phyloP scores from a whole-genome alignment of 805 yeast genomes.

The Yarrowia sp. region DNA sequence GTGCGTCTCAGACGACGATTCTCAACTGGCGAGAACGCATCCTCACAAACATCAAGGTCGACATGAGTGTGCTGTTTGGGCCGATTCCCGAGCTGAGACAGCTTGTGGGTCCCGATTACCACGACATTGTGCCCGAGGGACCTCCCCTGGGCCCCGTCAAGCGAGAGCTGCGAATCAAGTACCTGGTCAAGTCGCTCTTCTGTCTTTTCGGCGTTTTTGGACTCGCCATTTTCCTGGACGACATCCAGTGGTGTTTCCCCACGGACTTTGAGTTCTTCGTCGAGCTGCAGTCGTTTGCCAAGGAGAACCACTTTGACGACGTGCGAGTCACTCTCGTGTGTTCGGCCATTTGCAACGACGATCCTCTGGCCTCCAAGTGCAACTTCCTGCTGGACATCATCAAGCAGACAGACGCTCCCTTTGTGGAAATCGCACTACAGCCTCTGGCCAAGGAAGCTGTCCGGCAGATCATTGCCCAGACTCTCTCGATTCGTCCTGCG shows the following conservation, averaged over 20 bases:
- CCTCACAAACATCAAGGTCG: slow-evolving; percentile 43
- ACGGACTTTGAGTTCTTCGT: slow-evolving; percentile 35
- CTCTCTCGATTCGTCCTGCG: slow-evolving; percentile 26
- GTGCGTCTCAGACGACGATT: slow-evolving; percentile 41
- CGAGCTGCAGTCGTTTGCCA: slow-evolving; percentile 36
- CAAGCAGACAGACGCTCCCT: slow-evolving; percentile 25
- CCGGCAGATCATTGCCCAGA: slow-evolving; percentile 31
- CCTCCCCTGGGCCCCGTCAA: slow-evolving; percentile 36
- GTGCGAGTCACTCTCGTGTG: slow-evolving; percentile 35
- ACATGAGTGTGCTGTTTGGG: slow-evolving; percentile 44
- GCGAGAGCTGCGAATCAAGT: slow-evolving; percentile 45
- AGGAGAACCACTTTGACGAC: slow-evolving; percentile 34
- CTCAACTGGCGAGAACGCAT: slow-evolving; percentile 45
- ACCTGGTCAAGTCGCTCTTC: slow-evolving; percentile 45
- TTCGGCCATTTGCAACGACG: slow-evolving; percentile 31
- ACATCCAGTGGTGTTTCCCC: slow-evolving; percentile 46
- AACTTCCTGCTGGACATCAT: slow-evolving; percentile 21
- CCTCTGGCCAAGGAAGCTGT: slow-evolving; percentile 32
- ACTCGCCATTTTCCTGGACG: slow-evolving; percentile 48
- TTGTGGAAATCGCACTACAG: slow-evolving; percentile 31
- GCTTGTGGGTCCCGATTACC: slow-evolving; percentile 46
- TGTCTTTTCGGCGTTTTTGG: slow-evolving; percentile 46
- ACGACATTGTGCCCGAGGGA: slow-evolving; percentile 33
- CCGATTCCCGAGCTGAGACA: slow-evolving; percentile 48
- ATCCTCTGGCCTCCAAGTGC: slow-evolving; percentile 22